phyloP scores from a whole-genome alignment of 768 basidiomycete genomes.

The Leccinum imitatum region DNA sequence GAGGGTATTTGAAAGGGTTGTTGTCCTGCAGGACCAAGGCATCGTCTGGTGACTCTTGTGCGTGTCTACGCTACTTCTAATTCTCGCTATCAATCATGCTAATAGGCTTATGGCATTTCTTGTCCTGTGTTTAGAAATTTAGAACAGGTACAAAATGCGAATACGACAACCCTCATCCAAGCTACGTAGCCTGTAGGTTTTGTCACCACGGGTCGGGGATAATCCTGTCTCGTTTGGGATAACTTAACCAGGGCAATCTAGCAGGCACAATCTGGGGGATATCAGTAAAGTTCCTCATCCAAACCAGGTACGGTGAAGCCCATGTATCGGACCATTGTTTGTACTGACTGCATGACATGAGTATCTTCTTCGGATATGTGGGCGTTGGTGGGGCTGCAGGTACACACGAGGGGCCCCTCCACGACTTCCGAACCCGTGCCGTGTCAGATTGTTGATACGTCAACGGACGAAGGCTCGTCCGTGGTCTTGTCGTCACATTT shows the following conservation, averaged over 20 bases:
- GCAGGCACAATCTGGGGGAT: conserved; percentile 16
- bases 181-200: background rate
- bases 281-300: conserved; percentile 3
- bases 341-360: conserved; percentile 5
- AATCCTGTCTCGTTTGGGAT: background rate
- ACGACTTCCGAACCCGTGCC: background rate
- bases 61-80: background rate
- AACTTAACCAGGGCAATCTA: conserved; percentile 1
- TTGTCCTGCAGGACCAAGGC: background rate
- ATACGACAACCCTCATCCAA: background rate
- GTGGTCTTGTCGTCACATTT: conserved; percentile 5
- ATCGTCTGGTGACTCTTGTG: background rate
- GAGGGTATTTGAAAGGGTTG: background rate
- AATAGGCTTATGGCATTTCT: background rate
- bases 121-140: background rate
- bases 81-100: background rate
- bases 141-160: background rate
- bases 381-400: background rate
- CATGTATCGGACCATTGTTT: conserved; percentile 8
- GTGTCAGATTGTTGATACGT: background rate
- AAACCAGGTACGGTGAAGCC: conserved; percentile 12
- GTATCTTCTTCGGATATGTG: conserved; percentile 1
- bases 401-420: background rate
- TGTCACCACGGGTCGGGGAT: background rate
- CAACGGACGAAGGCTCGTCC: background rate